Base-by-base conservation (phyloP, 202 grass and related monocot genomes). In the Schoenoplectus triqueter region DNA sequence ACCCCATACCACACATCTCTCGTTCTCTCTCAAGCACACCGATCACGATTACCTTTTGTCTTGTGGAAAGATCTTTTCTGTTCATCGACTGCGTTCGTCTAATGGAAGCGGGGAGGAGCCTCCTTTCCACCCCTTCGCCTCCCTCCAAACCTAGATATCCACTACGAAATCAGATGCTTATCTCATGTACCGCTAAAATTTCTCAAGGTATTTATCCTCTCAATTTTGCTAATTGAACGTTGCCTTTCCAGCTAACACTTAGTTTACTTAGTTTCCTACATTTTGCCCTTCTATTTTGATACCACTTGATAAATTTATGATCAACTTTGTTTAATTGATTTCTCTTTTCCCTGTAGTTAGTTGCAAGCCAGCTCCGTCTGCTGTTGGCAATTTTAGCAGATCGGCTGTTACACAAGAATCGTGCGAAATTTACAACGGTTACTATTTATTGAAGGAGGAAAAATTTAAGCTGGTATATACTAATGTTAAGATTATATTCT, bases 361-460 rank as follows among this genome's bases (percentile, higher is more conserved):
- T 40, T 52, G 48, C 42, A 55, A 62, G 11, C 49, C 78, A 78
- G 61, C 87, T 31, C 46, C 83, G 18, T 85, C 87, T 47, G 80
- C 86, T 0, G 52, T 82, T n/a, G 86, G 85, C 82, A 85, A 88
- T 65, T 90, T 88, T 84, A 87, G 92, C 10, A 83, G 85, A 1
- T 92, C 84, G 2, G 86, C 92, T 39, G 73, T 94, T 13, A 83
- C 87, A 19, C 87, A 89, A 44, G 87, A 91, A 81, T 83, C 88
- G n/a, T 40, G 44, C 15, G 74, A 87, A 18, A 81, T 83, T 73
- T 80, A 87, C 17, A 88, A 89, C 69, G 85, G 80, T 20, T 73
- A 15, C 44, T 55, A 64, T 5, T 72, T 83, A 0, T 51, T 87
- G 1, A 97, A 91, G 90, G 94, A 84, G 39, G 92, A 94, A 10